A percentile compares a stretch with the other conserved stretches of the same genome.
Evolutionary conservation across 1,284 basidiomycete genomes (phyloP).

Genomic region (Mrakiaceae sp.): DNA sequence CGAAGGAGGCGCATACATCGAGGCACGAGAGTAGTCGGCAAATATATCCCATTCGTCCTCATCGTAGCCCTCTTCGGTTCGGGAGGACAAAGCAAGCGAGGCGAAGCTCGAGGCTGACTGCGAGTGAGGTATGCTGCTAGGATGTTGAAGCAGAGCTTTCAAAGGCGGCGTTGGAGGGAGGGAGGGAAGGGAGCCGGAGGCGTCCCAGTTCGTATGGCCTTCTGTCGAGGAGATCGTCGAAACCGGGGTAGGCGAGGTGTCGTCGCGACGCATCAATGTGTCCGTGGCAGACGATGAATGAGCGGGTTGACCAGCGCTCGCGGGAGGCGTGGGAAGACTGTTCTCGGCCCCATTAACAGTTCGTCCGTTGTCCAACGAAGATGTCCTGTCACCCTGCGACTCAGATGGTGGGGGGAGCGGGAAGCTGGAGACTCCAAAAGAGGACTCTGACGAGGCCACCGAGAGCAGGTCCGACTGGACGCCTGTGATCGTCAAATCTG

Average conservation of each 20-base stretch:
- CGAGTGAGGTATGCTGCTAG: background rate
- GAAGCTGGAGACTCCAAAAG: too few species aligned
- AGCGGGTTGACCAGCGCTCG: conserved; percentile 6
- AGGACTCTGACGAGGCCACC: too few species aligned
- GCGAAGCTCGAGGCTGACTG: background rate
- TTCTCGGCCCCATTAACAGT: background rate
- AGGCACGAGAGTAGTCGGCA: conserved; percentile 28
- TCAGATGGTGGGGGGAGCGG: too few species aligned
- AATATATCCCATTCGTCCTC: conserved; percentile 29
- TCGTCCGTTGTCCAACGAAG: background rate
- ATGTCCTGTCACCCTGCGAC: too few species aligned
- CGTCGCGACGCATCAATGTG: too few species aligned
- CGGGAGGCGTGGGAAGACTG: background rate
- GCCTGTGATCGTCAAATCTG: too few species aligned
- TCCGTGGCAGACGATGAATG: conserved; percentile 10
- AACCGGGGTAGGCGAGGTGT: too few species aligned
- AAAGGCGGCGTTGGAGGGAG: background rate
- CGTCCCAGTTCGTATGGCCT: too few species aligned
- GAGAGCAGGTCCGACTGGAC: too few species aligned
- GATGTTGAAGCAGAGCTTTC: too few species aligned
- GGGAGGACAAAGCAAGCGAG: background rate
- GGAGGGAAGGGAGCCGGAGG: background rate
- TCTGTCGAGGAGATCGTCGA: too few species aligned
- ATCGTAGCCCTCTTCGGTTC: conserved; percentile 10
- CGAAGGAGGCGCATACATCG: conserved; percentile 23